Conservation (phyloP, 1,139 yeast species). For the Hanseniaspora gamundiae region DNA sequence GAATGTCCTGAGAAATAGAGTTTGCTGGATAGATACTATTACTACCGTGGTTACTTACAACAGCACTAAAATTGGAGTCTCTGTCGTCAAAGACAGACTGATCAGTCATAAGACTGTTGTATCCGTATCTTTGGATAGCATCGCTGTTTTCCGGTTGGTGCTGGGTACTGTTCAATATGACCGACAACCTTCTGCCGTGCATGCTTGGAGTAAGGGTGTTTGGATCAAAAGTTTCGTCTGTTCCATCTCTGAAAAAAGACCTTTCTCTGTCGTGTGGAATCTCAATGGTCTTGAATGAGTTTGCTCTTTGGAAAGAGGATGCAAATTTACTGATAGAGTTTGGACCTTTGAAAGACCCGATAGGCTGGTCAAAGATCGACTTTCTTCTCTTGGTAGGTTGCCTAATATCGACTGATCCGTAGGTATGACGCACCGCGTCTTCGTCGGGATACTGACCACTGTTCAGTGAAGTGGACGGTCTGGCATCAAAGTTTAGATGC, state of each 20-base stretch:
- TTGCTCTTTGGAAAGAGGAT: constrained; percentile 67
- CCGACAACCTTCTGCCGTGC: constrained; percentile 52
- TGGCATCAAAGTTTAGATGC: not conserved
- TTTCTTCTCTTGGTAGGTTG: constrained; percentile 16
- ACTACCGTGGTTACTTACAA: constrained; percentile 26
- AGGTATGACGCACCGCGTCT: constrained; percentile 3
- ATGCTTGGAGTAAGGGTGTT: constrained; percentile 56
- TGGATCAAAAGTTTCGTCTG: constrained; percentile 45
- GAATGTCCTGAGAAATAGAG: constrained; percentile 4
- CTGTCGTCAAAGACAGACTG: constrained; percentile 19
- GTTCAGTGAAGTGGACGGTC: not conserved
- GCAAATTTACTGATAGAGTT: constrained; percentile 72
- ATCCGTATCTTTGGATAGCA: too few species aligned
- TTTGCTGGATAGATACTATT: constrained; percentile 21
- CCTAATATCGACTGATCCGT: constrained; percentile 3
- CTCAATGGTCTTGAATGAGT: constrained; percentile 48
- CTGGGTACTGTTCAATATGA: constrained; percentile 26
- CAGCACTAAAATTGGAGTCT: constrained; percentile 12
- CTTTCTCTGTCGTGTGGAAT: constrained; percentile 29
- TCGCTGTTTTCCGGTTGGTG: constrained; percentile 6
- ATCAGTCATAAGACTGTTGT: constrained; percentile 5
- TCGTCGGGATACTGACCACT: not conserved
- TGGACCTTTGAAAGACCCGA: constrained; percentile 39
- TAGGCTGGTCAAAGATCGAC: constrained; percentile 24
- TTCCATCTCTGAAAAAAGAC: constrained; percentile 37